phyloP scores from a whole-genome alignment of 1,284 basidiomycete species.

The Acaromyces ingoldii region DNA sequence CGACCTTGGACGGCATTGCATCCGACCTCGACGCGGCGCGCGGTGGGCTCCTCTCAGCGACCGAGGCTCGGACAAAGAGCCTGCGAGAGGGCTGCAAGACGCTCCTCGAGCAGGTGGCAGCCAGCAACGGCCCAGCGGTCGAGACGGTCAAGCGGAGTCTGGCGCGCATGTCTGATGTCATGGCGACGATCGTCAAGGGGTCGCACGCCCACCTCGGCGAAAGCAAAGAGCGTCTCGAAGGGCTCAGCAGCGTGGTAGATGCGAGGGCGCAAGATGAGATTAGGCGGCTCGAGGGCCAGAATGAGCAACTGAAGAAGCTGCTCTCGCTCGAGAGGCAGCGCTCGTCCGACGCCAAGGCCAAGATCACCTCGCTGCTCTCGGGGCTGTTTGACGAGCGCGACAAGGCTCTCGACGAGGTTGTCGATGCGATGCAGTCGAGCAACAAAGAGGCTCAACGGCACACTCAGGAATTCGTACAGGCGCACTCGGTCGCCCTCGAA shows the following conservation, averaged over 20 bases:
- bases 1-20: slow-evolving; percentile 58
- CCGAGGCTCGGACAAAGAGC: too few relatives aligned
- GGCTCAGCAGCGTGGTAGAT: slow-evolving; percentile 57
- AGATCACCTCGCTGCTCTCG: slow-evolving; percentile 66
- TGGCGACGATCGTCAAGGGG: slow-evolving; percentile 62
- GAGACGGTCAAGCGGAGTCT: slow-evolving; percentile 44
- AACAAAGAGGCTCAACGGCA: too few relatives aligned
- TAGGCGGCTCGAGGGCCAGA: slow-evolving; percentile 65
- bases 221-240: slow-evolving; percentile 55
- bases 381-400: slow-evolving; percentile 69
- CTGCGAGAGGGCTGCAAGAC: too few relatives aligned
- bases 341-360: slow-evolving; percentile 65
- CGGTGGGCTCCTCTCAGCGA: slow-evolving; percentile 60
- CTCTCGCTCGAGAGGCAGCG: slow-evolving; percentile 67
- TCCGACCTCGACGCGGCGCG: slow-evolving; percentile 62
- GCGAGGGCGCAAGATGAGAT: slow-evolving; percentile 60
- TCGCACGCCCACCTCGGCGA: slow-evolving; percentile 58
- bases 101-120: slow-evolving; percentile 44
- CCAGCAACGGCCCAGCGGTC: neutral
- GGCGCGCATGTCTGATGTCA: slow-evolving; percentile 54
- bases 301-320: slow-evolving; percentile 62
- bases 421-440: slow-evolving; percentile 59
- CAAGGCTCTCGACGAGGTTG: slow-evolving; percentile 62
- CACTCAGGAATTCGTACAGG: slow-evolving; percentile 7
- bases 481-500: too few relatives aligned